Conservation (phyloP, 2,329 filamentous ascomycete species). For the Neonectria faginata region DNA sequence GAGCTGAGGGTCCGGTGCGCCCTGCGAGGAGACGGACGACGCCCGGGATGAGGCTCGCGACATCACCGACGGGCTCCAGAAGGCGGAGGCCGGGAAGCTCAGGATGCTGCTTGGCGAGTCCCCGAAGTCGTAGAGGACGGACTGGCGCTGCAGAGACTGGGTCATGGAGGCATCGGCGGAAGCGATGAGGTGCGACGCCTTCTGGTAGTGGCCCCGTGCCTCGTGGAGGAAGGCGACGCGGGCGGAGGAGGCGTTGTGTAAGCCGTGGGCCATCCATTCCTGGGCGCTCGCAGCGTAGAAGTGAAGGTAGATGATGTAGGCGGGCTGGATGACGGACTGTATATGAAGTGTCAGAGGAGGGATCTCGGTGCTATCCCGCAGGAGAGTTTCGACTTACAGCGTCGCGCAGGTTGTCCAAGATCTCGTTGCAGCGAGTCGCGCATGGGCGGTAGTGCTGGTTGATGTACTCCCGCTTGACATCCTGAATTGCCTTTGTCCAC, state of each 20-base stretch:
- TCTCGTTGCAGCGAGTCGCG: slow-evolving; percentile 63
- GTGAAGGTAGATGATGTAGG: slow-evolving; percentile 69
- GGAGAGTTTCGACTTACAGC: slow-evolving; percentile 50
- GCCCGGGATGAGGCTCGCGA: slow-evolving; percentile 38
- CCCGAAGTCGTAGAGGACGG: slow-evolving; percentile 44
- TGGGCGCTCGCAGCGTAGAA: slow-evolving; percentile 72
- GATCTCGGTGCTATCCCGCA: background rate
- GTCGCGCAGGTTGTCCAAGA: slow-evolving; percentile 62
- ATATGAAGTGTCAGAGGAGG: slow-evolving; percentile 28
- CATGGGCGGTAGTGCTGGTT: slow-evolving; percentile 65
- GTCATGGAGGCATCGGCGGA: slow-evolving; percentile 58
- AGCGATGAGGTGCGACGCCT: slow-evolving; percentile 61
- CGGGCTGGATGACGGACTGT: slow-evolving; percentile 59
- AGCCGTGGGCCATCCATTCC: slow-evolving; percentile 65
- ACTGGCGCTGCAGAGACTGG: slow-evolving; percentile 55
- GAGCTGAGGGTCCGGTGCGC: slow-evolving; percentile 32
- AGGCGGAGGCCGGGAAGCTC: slow-evolving; percentile 51
- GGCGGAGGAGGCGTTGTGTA: slow-evolving; percentile 59
- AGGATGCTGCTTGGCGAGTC: slow-evolving; percentile 61
- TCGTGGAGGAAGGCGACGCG: slow-evolving; percentile 62
- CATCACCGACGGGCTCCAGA: slow-evolving; percentile 32
- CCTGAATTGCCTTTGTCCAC: slow-evolving; percentile 63
- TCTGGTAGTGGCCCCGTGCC: slow-evolving; percentile 64
- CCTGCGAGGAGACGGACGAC: slow-evolving; percentile 58
- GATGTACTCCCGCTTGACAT: slow-evolving; percentile 66